Base-by-base conservation (phyloP, 2,329 filamentous ascomycete genomes). In the Fusarium globosum region DNA sequence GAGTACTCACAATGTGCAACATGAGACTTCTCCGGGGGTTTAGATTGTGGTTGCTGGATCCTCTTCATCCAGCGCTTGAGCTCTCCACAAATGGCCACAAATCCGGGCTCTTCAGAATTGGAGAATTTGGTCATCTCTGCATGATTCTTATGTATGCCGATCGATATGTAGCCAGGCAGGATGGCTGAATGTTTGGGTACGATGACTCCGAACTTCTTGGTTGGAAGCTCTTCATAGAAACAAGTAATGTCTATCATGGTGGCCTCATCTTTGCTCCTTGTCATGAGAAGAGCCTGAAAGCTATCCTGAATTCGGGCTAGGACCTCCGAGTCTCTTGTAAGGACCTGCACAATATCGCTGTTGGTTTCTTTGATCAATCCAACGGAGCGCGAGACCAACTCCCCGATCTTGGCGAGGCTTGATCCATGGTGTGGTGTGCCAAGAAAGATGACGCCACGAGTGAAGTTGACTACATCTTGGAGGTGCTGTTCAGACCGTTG, bases 211-310 rank as follows among this genome's bases (percentile, higher is more conserved):
- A 59, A 28, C 26, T 6, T 39, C 6, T 69, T 72, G 4, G 65
- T 56, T 1, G 74, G 73, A 1, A 76, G 38, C 36, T 76, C 68
- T 39, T 76, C 74, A 16, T 76, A 76, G 26, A 76, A 76, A 13
- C 73, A 76, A 6, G 58, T 60, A 3, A 76, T 74, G 0, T 73
- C 58, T 14, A 76, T 72, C 9, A 33, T n/a, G 11, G 4, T 43
- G 0, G 23, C 16, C 6, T 51, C 42, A 0, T 55, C 42, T 10
- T 30, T 69, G 7, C 49, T 38, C 0, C 73, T 65, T 0, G 45
- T 2, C 39, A 46, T 70, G 1, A 76, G 15, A 14, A 76, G 26
- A 15, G 60, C 28, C 20, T 69, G 57, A 5, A 76, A 76, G 9
- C 63, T 48, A 20, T 68, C 69, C 11, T 67, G 66, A 1, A 76